phyloP scores from a whole-genome alignment of 176 grass and related monocot genomes.

The Puya raimondii region DNA sequence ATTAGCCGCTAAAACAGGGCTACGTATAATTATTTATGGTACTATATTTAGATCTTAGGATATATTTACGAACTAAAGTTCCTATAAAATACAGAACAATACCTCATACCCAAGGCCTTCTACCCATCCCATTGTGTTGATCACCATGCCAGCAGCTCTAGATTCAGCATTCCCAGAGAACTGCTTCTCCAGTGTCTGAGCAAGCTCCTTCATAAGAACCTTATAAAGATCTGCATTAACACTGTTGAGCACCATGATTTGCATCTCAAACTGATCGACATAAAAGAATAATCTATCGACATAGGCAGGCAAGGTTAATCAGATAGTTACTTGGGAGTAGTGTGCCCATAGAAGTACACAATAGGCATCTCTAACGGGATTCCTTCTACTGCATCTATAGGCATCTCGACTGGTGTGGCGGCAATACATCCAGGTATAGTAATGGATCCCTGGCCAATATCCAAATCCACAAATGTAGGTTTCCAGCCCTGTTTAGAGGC shows the following conservation, averaged over 20 bases:
- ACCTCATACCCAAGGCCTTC: conserved; percentile 97
- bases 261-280: conserved; percentile 2
- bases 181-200: conserved; percentile 72
- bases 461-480: conserved; percentile 83
- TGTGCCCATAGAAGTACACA: conserved; percentile 77
- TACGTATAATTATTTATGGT: too few relatives aligned
- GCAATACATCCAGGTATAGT: conserved; percentile 81
- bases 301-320: neutral
- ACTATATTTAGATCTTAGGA: neutral
- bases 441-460: conserved; percentile 91
- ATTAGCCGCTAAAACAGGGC: neutral
- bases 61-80: neutral
- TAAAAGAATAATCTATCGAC: neutral
- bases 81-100: neutral
- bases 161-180: conserved; percentile 90
- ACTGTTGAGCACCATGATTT: conserved; percentile 39
- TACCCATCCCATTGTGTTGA: conserved; percentile 99
- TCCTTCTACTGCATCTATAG: conserved; percentile 85
- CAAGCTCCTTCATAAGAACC: conserved; percentile 90
- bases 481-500: conserved; percentile 81
- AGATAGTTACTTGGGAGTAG: conserved; percentile 53
- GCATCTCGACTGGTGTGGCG: conserved; percentile 88
- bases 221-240: conserved; percentile 78
- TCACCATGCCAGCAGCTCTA: conserved; percentile 86
- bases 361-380: conserved; percentile 96